Percentiles rank a stretch among this genome's conserved stretches.
These are phyloP conservation scores for Leishmania tarentolae DNA, from an alignment of 208 protist genomes.

Conservation along the genomic window DNA sequence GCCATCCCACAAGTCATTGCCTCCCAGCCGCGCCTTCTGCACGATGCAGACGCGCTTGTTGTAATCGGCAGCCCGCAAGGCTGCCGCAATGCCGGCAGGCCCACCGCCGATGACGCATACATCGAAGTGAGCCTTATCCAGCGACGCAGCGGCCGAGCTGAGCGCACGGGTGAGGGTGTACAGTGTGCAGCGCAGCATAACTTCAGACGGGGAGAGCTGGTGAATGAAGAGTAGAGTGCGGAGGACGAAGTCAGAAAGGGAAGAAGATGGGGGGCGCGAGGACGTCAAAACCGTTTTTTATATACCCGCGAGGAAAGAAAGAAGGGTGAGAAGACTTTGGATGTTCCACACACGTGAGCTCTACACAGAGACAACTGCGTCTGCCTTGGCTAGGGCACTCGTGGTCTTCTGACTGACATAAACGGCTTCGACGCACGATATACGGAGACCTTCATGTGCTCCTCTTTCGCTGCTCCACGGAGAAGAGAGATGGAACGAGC, in stretches of 20 bases:
- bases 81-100: constrained; percentile 74
- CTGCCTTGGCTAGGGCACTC: not conserved
- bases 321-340: not conserved
- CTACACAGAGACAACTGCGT: not conserved
- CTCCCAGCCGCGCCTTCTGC: constrained; percentile 64
- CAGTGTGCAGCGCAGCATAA: constrained; percentile 16
- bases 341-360: not conserved
- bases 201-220: not conserved
- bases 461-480: too few relatives aligned
- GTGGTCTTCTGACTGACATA: not conserved
- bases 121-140: constrained; percentile 50
- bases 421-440: not conserved
- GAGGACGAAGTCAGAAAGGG: not conserved
- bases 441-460: not conserved
- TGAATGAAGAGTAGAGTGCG: not conserved
- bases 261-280: not conserved
- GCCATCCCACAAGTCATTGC: constrained; percentile 79
- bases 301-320: not conserved
- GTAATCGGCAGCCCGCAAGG: constrained; percentile 69
- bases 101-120: constrained; percentile 83
- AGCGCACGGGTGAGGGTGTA: constrained; percentile 6
- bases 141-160: constrained; percentile 22
- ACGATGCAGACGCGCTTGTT: constrained; percentile 80
- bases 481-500: not conserved
- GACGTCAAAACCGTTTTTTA: not conserved